Evolutionary conservation across 345 rosid species (phyloP).

Genomic region (Lumnitzera littorea): DNA sequence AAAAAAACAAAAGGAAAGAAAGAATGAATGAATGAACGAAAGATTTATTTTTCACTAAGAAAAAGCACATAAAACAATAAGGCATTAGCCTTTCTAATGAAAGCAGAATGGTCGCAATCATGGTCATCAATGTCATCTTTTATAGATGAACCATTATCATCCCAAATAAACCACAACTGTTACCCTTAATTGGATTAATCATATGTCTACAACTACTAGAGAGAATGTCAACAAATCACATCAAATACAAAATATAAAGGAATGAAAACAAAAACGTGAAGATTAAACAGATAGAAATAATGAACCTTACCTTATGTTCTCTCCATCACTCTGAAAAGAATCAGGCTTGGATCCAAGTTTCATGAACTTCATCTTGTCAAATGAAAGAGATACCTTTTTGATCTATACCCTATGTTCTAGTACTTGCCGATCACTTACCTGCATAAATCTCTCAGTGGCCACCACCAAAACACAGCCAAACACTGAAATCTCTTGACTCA

Average conservation of each 20-base stretch:
- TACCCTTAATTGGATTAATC: no score
- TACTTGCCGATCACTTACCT: background rate
- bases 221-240: background rate
- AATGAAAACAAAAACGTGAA: background rate
- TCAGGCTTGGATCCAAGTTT: constrained; percentile 52
- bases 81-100: no score
- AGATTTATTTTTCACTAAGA: no score
- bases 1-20: no score
- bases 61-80: no score
- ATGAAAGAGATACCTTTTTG: constrained; percentile 4
- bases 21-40: no score
- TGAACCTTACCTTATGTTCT: constrained; percentile 23
- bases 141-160: no score
- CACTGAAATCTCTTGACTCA: background rate
- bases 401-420: background rate
- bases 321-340: constrained; percentile 36
- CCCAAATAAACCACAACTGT: no score
- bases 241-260: background rate
- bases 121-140: no score
- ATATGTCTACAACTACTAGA: no score
- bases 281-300: background rate
- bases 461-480: background rate
- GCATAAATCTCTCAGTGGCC: constrained; percentile 1
- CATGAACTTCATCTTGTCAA: constrained; percentile 44
- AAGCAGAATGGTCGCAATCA: no score